Evolutionary conservation across 2,329 filamentous ascomycete species (phyloP), one percentile per base, ranked within the genome.

Genomic region (Scopulariopsis brevicaulis): DNA sequence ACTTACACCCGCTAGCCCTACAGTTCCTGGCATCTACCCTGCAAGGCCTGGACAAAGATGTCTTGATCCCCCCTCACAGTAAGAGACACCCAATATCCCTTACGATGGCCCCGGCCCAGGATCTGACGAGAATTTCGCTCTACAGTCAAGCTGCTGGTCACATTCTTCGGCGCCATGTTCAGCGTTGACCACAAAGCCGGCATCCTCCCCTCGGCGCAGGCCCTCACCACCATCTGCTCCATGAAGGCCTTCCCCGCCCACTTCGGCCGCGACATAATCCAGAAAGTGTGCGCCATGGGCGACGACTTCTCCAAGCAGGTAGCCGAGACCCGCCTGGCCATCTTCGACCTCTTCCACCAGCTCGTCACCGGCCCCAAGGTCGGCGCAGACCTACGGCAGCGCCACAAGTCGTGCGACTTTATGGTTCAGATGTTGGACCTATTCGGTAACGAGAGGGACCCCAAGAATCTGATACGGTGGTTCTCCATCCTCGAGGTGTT

Each of bases 111-210:
- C 37, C 43, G 14, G 35, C 12, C 18, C 48, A 18, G 43, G n/a
- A 15, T 24, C 24, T 50, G 14, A n/a, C 7, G 11, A 35, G 20
- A 18, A 50, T 32, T 22, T 35, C 25, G 32, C n/a, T 15, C 57
- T 15, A 1, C 54, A 73, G 71, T 79, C 35, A 74, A 76, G 55
- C 66, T 80, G 0, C 65, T 81, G 10, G 70, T 81, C 28, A 70
- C 71, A 40, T 84, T 83, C 69, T 84, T 84, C 59, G 76, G 77
- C 15, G 76, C 78, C 59, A 80, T 83, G 72, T 83, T 83, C 62
- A 77, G 77, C 2, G 76, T 79, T 57, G 80, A 83, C 61, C 79
- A 82, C 68, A 80, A 80, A 64, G 80, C 79, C n/a, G 81, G 81
- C 48, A 76, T 83, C 58, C 69, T 79, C 51, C 74, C 80, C 1